Conservation (phyloP, 2,329 filamentous ascomycete genomes). For the Penicillium sp. region DNA sequence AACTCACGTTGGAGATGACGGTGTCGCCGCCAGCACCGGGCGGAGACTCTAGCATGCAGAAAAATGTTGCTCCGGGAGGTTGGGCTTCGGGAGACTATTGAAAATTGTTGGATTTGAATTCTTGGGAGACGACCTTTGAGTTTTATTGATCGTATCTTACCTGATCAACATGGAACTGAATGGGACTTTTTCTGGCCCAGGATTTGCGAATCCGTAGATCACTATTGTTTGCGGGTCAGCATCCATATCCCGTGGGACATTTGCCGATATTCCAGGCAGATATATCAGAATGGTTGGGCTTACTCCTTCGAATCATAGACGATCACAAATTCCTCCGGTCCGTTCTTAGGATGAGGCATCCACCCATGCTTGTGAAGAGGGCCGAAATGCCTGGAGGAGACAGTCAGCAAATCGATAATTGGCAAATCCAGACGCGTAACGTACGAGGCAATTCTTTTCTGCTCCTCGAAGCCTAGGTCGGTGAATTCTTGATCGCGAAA, state of each 20-base stretch:
- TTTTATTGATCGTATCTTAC: not conserved
- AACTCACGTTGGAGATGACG: constrained; percentile 2
- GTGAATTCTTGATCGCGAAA: constrained; percentile 3
- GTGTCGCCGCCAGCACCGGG: not conserved
- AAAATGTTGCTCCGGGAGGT: constrained; percentile 1
- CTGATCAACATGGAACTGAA: constrained; percentile 4
- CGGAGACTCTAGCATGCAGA: constrained; percentile 3
- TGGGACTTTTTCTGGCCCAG: constrained; percentile 1
- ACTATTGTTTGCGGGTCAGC: too few relatives aligned
- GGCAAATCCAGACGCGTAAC: not conserved
- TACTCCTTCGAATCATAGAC: constrained; percentile 4
- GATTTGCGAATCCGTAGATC: constrained; percentile 4
- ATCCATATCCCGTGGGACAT: too few relatives aligned
- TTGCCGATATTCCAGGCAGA: too few relatives aligned
- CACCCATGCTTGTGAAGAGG: constrained; percentile 1
- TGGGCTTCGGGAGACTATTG: constrained; percentile 1
- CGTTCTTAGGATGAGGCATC: constrained; percentile 2
- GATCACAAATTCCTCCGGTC: not conserved
- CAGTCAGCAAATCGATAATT: too few relatives aligned
- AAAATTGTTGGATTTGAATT: too few relatives aligned
- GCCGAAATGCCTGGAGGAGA: not conserved
- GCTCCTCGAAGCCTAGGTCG: constrained; percentile 1
- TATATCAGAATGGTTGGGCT: too few relatives aligned
- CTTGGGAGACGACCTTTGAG: too few relatives aligned
- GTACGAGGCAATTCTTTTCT: constrained; percentile 1